Evolutionary conservation across 495 filamentous ascomycete species (phyloP).

Genomic region (Tetracladium setigerum): DNA sequence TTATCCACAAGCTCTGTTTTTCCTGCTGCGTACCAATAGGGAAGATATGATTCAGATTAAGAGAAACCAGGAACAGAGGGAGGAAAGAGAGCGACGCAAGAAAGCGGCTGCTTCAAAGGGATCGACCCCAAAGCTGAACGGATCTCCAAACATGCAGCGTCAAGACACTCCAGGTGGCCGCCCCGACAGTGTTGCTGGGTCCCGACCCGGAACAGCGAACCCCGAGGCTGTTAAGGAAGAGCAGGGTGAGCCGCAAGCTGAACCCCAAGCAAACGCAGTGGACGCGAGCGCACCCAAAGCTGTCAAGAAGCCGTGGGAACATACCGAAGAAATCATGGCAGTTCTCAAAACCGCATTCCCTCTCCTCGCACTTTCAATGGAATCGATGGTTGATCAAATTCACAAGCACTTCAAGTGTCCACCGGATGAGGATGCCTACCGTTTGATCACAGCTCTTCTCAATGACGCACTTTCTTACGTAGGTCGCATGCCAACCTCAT

Average conservation of each 20-base stretch:
- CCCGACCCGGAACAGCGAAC: conserved; percentile 43
- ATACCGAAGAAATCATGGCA: conserved; percentile 90
- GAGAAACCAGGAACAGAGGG: conserved; percentile 76
- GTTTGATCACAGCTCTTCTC: conserved; percentile 91
- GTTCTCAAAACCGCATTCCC: conserved; percentile 94
- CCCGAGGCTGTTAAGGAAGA: conserved; percentile 41
- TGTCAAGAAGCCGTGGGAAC: conserved; percentile 79
- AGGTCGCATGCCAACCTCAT: conserved; percentile 74
- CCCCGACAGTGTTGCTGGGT: conserved; percentile 26
- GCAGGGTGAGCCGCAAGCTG: conserved; percentile 25
- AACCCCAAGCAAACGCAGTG: conserved; percentile 25
- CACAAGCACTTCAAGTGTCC: conserved; percentile 98
- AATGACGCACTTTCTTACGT: conserved; percentile 91
- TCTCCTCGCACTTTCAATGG: conserved; percentile 92
- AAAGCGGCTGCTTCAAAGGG: conserved; percentile 33
- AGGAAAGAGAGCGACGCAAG: conserved; percentile 46
- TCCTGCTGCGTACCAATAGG: conserved; percentile 84
- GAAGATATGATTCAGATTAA: conserved; percentile 92
- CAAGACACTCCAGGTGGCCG: conserved; percentile 12
- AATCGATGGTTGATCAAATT: conserved; percentile 98
- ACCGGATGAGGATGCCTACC: conserved; percentile 95
- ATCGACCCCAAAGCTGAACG: conserved; percentile 38
- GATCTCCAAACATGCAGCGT: conserved; percentile 28
- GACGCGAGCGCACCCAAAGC: conserved; percentile 31
- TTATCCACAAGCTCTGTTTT: conserved; percentile 92